Base-by-base conservation (phyloP, 257 asterid genomes). In the Solanum paucissectum region DNA sequence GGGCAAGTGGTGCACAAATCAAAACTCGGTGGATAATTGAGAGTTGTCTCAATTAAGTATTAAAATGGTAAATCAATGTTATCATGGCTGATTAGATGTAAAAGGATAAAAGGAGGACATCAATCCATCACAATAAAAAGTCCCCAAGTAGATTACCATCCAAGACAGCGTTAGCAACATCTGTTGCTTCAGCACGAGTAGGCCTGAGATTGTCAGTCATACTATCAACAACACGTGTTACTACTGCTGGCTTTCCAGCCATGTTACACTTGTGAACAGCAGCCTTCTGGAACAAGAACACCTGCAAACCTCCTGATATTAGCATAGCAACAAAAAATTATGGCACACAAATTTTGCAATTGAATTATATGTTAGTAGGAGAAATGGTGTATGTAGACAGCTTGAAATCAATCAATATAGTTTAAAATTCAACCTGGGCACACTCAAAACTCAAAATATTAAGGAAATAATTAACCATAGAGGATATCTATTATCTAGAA, bases 141-240 rank as follows among this genome's bases (percentile, higher is more conserved):
- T 42, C 11, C 83, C 60, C 74, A 62, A 42, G 29, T 83, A 68
- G 52, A 86, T 89, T 87, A 94, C 98, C 99, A 92, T 96, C 99
- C 93, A 96, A 92, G 81, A 95, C 99, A 89, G 98, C 98, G 90
- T 96, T 96, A 60, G 99, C 99, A 9, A 96, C 98, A 95, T 96
- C 99, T 87, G 99, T 96, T 86, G 99, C 99, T 92, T 96, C 99
- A 81, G 99, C 99, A 89, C 99, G 99, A 77, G 99, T 96, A 76
- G 99, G 99, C 91, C 99, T 93, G 69, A 95, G 91, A 92, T 96
- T 96, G 95, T 96, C 98, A 20, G 98, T 96, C 99, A 96, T 96
- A 66, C 99, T 96, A 90, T 96, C 99, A 68, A 96, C 99, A 89
- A 96, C 99, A 77, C 99, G 99, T 60, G 99, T 96, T 18, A 96